phyloP scores from a whole-genome alignment of 1,284 basidiomycete species.

The Melanopsichium pennsylvanicum region DNA sequence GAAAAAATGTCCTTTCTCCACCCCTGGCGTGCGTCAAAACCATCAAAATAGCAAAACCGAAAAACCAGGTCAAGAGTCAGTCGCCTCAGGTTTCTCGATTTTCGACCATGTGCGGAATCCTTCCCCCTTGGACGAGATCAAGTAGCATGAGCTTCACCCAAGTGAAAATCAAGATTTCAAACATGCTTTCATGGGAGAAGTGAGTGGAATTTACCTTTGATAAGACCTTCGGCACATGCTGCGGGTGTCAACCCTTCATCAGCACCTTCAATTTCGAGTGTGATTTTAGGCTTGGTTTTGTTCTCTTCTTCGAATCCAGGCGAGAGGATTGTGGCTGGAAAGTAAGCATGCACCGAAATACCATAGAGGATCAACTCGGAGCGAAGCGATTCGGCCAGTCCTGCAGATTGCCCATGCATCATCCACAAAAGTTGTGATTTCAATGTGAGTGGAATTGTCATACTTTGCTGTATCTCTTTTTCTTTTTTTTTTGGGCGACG shows the following conservation, averaged over 20 bases:
- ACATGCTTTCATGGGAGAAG: background rate
- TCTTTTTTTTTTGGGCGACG: background rate
- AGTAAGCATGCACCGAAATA: slow-evolving; percentile 83
- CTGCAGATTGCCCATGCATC: slow-evolving; percentile 68
- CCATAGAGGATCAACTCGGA: slow-evolving; percentile 82
- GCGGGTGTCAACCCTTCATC: slow-evolving; percentile 77
- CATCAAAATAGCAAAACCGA: background rate
- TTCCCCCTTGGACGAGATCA: no score
- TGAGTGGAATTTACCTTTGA: slow-evolving; percentile 71
- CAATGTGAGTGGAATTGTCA: no score
- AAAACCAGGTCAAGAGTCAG: no score
- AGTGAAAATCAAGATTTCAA: no score
- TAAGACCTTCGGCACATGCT: slow-evolving; percentile 73
- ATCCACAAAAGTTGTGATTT: no score
- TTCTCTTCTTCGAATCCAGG: slow-evolving; percentile 84
- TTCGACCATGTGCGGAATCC: no score
- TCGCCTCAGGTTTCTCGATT: no score
- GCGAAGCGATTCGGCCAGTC: slow-evolving; percentile 83
- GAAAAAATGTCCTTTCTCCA: slow-evolving; percentile 51
- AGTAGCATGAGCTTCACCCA: no score
- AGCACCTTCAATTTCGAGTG: slow-evolving; percentile 79
- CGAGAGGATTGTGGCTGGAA: slow-evolving; percentile 83
- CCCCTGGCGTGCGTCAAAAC: slow-evolving; percentile 9
- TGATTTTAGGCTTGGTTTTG: slow-evolving; percentile 80
- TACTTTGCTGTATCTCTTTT: no score